These are phyloP conservation scores for Choanephora cucurbitarum DNA, from an alignment of 371 early-diverging fungal genomes.

Conservation along the genomic window DNA sequence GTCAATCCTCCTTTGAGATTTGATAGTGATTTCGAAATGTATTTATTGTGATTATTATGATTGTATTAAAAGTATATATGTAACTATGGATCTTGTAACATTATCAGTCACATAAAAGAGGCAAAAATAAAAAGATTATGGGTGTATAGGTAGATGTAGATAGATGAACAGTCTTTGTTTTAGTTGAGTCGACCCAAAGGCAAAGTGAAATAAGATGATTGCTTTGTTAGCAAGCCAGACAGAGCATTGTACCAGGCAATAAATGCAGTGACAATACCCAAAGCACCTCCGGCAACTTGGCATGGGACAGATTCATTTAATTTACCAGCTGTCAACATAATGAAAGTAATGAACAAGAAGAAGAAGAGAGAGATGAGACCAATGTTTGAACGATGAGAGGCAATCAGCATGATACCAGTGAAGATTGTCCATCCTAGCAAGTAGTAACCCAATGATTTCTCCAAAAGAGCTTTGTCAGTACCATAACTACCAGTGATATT, in stretches of 20 bases:
- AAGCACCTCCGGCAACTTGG: conserved; percentile 62
- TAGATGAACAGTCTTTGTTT: not conserved
- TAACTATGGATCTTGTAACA: not conserved
- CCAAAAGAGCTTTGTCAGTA: conserved; percentile 40
- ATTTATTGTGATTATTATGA: not conserved
- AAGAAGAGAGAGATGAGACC: conserved; percentile 66
- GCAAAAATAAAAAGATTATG: not conserved
- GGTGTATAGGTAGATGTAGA: not conserved
- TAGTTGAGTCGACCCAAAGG: conserved; percentile 48
- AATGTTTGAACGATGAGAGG: conserved; percentile 64
- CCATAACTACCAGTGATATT: conserved; percentile 46
- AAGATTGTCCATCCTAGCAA: conserved; percentile 73
- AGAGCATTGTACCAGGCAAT: conserved; percentile 79
- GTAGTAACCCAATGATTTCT: conserved; percentile 69
- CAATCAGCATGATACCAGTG: conserved; percentile 69
- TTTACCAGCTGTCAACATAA: conserved; percentile 60
- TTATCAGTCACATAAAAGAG: not conserved
- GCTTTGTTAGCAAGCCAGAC: conserved; percentile 57
- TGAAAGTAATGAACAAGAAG: conserved; percentile 65
- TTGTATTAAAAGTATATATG: not conserved
- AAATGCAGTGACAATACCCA: conserved; percentile 68
- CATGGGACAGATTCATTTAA: conserved; percentile 33
- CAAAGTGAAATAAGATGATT: conserved; percentile 60
- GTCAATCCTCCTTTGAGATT: not conserved
- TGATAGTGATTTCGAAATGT: not conserved